These are phyloP conservation scores for Eucalyptus curtisii DNA, from an alignment of 345 rosid genomes.

Conservation along the genomic window DNA sequence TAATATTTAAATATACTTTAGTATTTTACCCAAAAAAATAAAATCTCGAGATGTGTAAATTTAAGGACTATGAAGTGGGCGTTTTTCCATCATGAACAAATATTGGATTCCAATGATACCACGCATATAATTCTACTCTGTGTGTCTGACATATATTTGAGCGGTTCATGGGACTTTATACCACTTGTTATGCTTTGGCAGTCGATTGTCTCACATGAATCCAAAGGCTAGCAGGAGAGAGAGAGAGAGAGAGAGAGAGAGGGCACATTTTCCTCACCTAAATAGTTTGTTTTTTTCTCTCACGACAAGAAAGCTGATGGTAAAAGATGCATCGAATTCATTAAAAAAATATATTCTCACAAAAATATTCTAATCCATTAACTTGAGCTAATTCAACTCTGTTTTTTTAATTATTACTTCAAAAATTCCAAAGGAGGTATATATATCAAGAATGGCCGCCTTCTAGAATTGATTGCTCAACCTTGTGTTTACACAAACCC, in stretches of 20 bases:
- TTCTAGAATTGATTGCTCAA: not conserved
- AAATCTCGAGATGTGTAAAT: not conserved
- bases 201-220: not conserved
- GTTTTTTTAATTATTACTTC: no score
- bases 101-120: not conserved
- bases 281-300: not conserved
- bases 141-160: not conserved
- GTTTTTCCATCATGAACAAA: not conserved
- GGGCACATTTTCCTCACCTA: not conserved
- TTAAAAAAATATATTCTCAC: not conserved
- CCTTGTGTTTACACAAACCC: not conserved
- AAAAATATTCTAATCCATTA: not conserved
- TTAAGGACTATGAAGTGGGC: not conserved
- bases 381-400: not conserved
- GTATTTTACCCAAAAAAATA: not conserved
- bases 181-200: not conserved
- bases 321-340: not conserved
- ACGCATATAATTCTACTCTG: not conserved
- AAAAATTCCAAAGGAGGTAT: not conserved
- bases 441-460: not conserved
- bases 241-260: not conserved
- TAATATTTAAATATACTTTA: no score
- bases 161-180: not conserved
- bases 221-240: not conserved
- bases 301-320: not conserved